phyloP scores from a whole-genome alignment of 441 rosid species.

The Mallotus repandus region DNA sequence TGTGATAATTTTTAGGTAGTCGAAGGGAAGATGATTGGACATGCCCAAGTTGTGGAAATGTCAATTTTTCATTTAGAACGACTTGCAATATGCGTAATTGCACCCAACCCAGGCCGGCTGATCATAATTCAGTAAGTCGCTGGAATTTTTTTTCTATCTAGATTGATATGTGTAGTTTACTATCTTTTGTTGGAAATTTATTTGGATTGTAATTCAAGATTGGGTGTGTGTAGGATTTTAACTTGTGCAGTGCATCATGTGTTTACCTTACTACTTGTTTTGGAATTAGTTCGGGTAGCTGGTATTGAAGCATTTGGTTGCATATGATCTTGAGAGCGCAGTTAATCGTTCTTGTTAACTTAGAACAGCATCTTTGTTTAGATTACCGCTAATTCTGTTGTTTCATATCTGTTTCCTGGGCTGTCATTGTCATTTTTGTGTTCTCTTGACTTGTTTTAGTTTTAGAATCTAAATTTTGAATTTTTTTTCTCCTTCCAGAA shows the following conservation, averaged over 20 bases:
- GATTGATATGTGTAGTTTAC: no score
- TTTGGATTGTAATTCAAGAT: neutral
- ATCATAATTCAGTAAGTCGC: conserved; percentile 65
- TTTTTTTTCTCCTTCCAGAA: conserved; percentile 43
- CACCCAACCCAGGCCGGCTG: conserved; percentile 95
- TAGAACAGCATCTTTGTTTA: neutral
- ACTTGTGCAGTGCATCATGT: neutral
- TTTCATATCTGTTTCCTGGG: neutral
- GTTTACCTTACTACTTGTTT: neutral
- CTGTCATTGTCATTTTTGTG: neutral
- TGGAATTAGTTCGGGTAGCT: neutral
- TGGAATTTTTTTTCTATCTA: no score
- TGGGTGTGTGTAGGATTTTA: neutral
- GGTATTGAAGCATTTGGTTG: neutral
- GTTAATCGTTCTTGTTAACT: no score
- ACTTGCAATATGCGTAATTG: conserved; percentile 99
- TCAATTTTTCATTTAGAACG: conserved; percentile 92
- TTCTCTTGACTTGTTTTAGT: neutral
- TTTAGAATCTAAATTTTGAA: neutral
- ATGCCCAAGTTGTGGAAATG: conserved; percentile 96
- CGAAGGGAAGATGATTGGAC: conserved; percentile 99
- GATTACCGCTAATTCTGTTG: neutral
- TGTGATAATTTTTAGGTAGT: conserved; percentile 48
- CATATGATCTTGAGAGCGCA: neutral
- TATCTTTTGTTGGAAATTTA: neutral